Evolutionary conservation across 2,329 filamentous ascomycete genomes (phyloP).

Genomic region (Ascochyta koolunga): DNA sequence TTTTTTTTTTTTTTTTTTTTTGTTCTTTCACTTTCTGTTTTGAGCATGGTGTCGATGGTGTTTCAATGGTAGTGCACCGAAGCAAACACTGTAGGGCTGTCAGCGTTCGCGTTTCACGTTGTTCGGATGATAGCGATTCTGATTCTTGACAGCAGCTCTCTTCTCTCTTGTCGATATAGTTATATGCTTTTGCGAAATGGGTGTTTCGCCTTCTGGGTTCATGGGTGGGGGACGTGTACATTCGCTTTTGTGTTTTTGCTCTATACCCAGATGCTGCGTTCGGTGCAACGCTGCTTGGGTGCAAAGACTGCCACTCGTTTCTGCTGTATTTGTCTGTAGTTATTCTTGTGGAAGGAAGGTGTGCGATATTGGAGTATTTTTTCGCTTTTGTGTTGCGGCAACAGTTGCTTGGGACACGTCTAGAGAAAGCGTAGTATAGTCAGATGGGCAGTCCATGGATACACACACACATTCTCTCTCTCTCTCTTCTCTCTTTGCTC

Average conservation of each 20-base stretch:
- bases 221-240: neutral
- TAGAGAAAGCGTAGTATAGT: conserved; percentile 7
- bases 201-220: neutral
- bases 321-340: neutral
- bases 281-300: conserved; percentile 13
- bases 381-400: neutral
- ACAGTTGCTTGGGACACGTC: neutral
- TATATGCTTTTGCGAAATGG: neutral
- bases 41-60: conserved; percentile 16
- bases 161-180: conserved; percentile 13
- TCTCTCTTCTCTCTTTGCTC: no score
- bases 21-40: neutral
- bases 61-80: conserved; percentile 22
- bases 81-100: conserved; percentile 13
- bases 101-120: conserved; percentile 1
- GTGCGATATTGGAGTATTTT: neutral
- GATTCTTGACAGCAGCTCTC: conserved; percentile 1
- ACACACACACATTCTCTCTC: no score
- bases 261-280: conserved; percentile 13
- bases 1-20: neutral
- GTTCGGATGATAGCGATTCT: neutral
- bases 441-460: neutral
- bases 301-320: conserved; percentile 15
- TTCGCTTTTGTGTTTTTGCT: conserved; percentile 13
- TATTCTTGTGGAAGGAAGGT: neutral